Evolutionary conservation across 805 yeast species (phyloP), one percentile per base, ranked within the genome.

Genomic region (Blastobotrys parvus): DNA sequence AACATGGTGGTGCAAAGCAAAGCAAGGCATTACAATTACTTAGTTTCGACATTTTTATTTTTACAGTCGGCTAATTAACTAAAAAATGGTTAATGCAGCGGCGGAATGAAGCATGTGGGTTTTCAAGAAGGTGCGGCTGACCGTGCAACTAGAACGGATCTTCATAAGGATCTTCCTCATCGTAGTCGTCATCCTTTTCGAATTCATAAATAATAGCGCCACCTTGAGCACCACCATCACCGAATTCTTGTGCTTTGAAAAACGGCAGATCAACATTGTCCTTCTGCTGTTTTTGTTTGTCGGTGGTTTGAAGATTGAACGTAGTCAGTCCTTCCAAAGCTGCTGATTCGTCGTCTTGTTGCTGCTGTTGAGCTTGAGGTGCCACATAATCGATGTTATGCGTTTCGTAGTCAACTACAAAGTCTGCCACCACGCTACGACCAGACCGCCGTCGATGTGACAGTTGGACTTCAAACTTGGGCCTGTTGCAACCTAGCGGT

Each of bases 161-260:
- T 59, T 90, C 98, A 57, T 80, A 90, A 0, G 97, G 97, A 62
- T 90, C 98, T 54, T 92, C 97, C 60, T 90, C 98, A 57, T 90
- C 98, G 58, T 89, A 90, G 61, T 90, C 98, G 60, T 90, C 98
- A 61, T 90, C 97, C 58, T 89, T 86, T 56, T 92, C 97, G 59
- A 80, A 92, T 58, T 92, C 92, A 58, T 90, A 90, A 3, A 90
- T 94, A 52, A 92, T 89, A 1, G 98, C 97, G 16, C 97, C 96
- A 42, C 95, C 95, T 39, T 75, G 66, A 27, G 77, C 74, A 17
- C 82, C 84, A 23, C 71, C 62, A 15, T 69, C 66, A 27, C 64
- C 68, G 10, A 59, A 49, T 45, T 75, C 70, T 56, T 90, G 97
- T 0, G 97, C 97, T 50, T 82, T 84, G 68, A 90, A 66, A 60